Evolutionary conservation across 345 rosid species (phyloP).

Genomic region (Erysimum cheiranthoides): DNA sequence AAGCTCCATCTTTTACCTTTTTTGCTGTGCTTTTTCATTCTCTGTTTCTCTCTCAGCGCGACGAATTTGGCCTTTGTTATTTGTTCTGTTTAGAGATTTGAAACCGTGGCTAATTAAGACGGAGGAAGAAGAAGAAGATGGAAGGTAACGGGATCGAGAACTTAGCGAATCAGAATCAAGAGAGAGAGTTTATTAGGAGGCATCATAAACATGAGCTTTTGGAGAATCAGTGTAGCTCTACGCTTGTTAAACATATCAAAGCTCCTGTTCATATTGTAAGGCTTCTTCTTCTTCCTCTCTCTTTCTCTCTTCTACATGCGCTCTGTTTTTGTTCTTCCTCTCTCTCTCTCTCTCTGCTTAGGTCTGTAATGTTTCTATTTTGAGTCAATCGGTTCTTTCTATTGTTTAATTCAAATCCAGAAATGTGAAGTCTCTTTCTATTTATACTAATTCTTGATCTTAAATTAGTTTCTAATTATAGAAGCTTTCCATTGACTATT

Average conservation of each 20-base stretch:
- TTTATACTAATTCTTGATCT: background rate
- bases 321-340: background rate
- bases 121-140: constrained; percentile 41
- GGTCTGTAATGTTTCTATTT: constrained; percentile 1
- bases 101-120: constrained; percentile 27
- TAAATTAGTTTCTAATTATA: constrained; percentile 4
- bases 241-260: constrained; percentile 81
- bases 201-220: constrained; percentile 66
- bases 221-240: constrained; percentile 81
- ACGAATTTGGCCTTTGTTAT: background rate
- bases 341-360: background rate
- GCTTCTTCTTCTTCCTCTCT: constrained; percentile 21
- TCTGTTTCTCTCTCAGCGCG: background rate
- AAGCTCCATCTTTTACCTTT: constrained; percentile 8
- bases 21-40: background rate
- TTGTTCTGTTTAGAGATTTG: constrained; percentile 4
- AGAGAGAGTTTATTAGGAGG: constrained; percentile 63
- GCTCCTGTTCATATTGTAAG: constrained; percentile 95
- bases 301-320: background rate
- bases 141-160: constrained; percentile 40
- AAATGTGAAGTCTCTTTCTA: background rate
- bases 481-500: constrained; percentile 17
- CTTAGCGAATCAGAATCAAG: constrained; percentile 45
- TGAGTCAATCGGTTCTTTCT: background rate
- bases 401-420: constrained; percentile 6